These are phyloP conservation scores for Penicillium occitanis DNA, from an alignment of 2,329 filamentous ascomycete species.

Conservation along the genomic window DNA sequence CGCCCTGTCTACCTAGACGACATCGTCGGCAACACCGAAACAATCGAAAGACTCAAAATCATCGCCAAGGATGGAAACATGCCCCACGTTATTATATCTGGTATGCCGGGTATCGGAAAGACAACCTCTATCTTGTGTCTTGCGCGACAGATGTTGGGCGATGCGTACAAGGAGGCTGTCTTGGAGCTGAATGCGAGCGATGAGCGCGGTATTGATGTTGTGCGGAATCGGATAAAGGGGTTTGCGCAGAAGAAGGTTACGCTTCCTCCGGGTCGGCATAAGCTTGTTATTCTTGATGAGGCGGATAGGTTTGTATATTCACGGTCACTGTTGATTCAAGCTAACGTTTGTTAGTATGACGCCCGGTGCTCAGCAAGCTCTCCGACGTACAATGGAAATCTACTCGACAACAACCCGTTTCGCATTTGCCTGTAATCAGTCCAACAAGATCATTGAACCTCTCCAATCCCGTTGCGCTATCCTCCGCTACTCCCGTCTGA, in stretches of 20 bases:
- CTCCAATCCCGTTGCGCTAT: slow-evolving; percentile 96
- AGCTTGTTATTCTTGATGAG: slow-evolving; percentile 96
- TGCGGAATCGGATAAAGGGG: slow-evolving; percentile 94
- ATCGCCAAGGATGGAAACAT: slow-evolving; percentile 99
- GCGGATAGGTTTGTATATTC: slow-evolving; percentile 69
- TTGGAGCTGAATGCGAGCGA: slow-evolving; percentile 95
- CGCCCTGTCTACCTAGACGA: slow-evolving; percentile 92
- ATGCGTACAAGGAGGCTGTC: slow-evolving; percentile 95
- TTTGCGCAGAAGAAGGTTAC: slow-evolving; percentile 99
- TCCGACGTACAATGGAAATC: slow-evolving; percentile 97
- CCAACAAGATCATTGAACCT: slow-evolving; percentile 99
- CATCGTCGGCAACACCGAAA: slow-evolving; percentile 96
- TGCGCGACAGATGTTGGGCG: slow-evolving; percentile 84
- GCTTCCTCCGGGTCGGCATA: slow-evolving; percentile 83
- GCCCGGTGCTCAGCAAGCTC: slow-evolving; percentile 88
- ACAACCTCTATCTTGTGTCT: slow-evolving; percentile 94
- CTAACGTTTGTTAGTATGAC: slow-evolving; percentile 67
- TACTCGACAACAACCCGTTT: slow-evolving; percentile 96
- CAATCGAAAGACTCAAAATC: slow-evolving; percentile 94
- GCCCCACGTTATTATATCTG: slow-evolving; percentile 99
- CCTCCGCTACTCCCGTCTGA: slow-evolving; percentile 86
- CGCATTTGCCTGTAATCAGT: slow-evolving; percentile 97
- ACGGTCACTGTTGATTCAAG: not conserved
- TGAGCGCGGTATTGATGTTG: slow-evolving; percentile 95
- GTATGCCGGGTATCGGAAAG: slow-evolving; percentile 98